Evolutionary conservation across 2,329 filamentous ascomycete genomes (phyloP).

Genomic region (Phialocephala subalpina): DNA sequence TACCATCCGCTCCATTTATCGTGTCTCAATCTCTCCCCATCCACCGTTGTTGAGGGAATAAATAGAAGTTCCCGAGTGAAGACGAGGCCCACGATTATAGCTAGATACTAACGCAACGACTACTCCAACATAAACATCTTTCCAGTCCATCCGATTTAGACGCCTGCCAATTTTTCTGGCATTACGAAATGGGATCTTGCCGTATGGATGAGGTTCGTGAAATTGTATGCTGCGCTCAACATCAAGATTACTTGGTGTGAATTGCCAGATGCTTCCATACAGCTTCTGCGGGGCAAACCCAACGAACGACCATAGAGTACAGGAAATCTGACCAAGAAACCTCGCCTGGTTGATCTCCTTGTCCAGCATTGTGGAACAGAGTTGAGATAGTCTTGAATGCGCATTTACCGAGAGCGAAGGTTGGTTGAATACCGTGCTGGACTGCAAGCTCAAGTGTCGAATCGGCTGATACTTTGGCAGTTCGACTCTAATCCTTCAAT

Average conservation of each 20-base stretch:
- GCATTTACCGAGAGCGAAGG: slow-evolving; percentile 46
- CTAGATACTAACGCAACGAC: not conserved
- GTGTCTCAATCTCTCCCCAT: too few relatives aligned
- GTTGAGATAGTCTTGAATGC: slow-evolving; percentile 52
- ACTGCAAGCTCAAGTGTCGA: too few relatives aligned
- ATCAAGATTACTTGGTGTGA: slow-evolving; percentile 50
- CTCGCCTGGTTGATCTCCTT: slow-evolving; percentile 52
- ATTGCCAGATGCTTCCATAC: slow-evolving; percentile 69
- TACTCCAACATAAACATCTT: slow-evolving; percentile 51
- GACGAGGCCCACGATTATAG: too few relatives aligned
- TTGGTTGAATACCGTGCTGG: slow-evolving; percentile 35
- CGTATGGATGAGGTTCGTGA: slow-evolving; percentile 64
- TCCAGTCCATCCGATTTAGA: slow-evolving; percentile 54
- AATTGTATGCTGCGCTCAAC: slow-evolving; percentile 62
- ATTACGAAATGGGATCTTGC: slow-evolving; percentile 57
- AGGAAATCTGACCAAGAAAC: slow-evolving; percentile 61
- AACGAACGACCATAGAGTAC: slow-evolving; percentile 55
- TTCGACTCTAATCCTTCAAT: too few relatives aligned
- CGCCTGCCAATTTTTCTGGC: slow-evolving; percentile 58
- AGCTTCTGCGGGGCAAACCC: slow-evolving; percentile 64
- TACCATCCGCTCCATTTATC: too few relatives aligned
- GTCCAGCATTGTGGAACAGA: slow-evolving; percentile 49
- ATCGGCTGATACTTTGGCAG: too few relatives aligned
- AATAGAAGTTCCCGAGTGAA: too few relatives aligned
- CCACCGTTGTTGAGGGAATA: too few relatives aligned